Evolutionary conservation across 257 asterid genomes (phyloP), one percentile per base, ranked within the genome.

Genomic region (Rubia yunnanensis): DNA sequence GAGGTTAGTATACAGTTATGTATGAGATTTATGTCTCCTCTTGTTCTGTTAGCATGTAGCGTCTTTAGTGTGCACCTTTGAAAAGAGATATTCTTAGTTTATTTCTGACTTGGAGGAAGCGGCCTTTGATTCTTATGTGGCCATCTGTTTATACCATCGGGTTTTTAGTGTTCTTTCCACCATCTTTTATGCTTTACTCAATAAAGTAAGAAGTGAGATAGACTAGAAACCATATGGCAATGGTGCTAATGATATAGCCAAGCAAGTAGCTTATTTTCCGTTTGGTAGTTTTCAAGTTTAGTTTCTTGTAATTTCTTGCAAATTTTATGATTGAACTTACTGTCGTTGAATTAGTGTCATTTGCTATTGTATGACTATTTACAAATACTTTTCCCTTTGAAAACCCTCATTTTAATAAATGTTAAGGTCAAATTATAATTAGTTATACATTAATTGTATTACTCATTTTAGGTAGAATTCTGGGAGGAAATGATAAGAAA

Each of bases 181-280:
- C 23, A 28, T 23, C 23, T 57, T 26, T 76, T 94, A 82, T 69
- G 99, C 99, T 54, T 88, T 94, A 73, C 97, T 94, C 72, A 71
- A 94, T 79, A 90, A 94, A 85, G 89, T 94, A 66, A 79, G 97
- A 90, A 97, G 99, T 86, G 97, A 94, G 82, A 88, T 88, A 64
- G 99, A 76, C 73, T 90, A 88, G 86, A 85, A 81, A 77, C 91
- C n/a, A n/a, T 84, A 5, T 73, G 99, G 74, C 72, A 96, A 86
- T 73, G 96, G 86, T 71, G 66, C 79, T 59, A 83, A 86, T 54
- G 94, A 87, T 44, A 88, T 86, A 74, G 41, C 84, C 60, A 85
- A 67, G 97, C 86, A 78, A 53, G 81, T 65, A 64, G 66, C 72
- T 72, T 15, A 44, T 63, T n/a, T 44, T 18, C 26, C 24, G 24